A percentile compares a stretch with the other conserved stretches of the same genome.
Conservation (phyloP, 179 eudicot genomes). For the Silene noctiflora region DNA sequence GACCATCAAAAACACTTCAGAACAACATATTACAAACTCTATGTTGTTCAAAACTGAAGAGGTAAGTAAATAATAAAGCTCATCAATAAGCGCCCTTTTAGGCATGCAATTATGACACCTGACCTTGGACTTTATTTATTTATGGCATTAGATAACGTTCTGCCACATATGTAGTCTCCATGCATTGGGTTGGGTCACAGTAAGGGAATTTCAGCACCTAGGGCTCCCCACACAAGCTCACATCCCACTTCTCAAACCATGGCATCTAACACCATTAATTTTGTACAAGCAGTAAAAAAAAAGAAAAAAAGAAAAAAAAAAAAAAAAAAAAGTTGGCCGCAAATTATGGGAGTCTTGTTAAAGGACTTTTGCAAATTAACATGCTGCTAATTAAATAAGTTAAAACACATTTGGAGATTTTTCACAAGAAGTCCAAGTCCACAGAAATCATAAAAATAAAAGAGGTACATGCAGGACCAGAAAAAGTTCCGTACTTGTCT, state of each 20-base stretch:
- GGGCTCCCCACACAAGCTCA: neutral
- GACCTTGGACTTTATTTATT: neutral
- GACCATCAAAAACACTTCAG: neutral
- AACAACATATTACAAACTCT: neutral
- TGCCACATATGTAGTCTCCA: neutral
- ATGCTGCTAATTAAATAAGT: neutral
- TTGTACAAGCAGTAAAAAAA: neutral
- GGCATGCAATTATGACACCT: neutral
- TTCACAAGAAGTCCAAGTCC: neutral
- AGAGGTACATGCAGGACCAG: neutral
- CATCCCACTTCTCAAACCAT: neutral
- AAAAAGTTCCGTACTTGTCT: slow-evolving; percentile 61
- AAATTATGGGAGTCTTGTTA: neutral
- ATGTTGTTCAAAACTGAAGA: neutral
- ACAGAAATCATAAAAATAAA: neutral
- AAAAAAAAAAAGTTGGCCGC: neutral
- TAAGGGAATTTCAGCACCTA: neutral
- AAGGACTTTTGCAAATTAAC: neutral
- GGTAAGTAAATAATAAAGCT: neutral
- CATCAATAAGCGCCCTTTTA: neutral
- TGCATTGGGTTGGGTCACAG: neutral
- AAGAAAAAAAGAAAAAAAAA: too few species aligned
- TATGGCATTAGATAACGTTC: neutral
- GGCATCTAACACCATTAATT: neutral
- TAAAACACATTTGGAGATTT: neutral